Percentiles rank a stretch among this genome's conserved stretches.
These are phyloP conservation scores for Epichloe amarillans DNA, from an alignment of 2,329 filamentous ascomycete genomes.

Conservation along the genomic window DNA sequence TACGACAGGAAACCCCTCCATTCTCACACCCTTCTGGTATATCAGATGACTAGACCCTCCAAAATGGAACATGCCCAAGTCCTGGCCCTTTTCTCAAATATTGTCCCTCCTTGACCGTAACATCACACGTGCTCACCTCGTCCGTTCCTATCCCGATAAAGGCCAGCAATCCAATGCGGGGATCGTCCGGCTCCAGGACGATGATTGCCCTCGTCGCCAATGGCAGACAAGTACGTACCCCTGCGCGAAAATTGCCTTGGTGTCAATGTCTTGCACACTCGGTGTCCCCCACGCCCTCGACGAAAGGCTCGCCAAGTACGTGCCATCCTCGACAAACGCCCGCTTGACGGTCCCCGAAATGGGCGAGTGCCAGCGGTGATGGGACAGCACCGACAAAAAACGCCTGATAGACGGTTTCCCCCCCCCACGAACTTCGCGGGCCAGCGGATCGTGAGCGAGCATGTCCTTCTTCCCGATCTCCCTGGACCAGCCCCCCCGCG, in stretches of 20 bases:
- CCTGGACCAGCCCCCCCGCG: too few relatives aligned
- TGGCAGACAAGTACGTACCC: slow-evolving; percentile 53
- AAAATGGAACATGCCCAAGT: slow-evolving; percentile 70
- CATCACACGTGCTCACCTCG: slow-evolving; percentile 61
- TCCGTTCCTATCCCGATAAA: slow-evolving; percentile 65
- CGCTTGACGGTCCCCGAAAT: slow-evolving; percentile 47
- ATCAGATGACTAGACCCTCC: slow-evolving; percentile 59
- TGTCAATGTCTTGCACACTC: slow-evolving; percentile 21
- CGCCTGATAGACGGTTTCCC: slow-evolving; percentile 57
- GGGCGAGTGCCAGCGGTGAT: slow-evolving; percentile 63
- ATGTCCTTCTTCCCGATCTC: too few relatives aligned
- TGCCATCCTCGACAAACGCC: slow-evolving; percentile 46
- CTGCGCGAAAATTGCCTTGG: slow-evolving; percentile 36
- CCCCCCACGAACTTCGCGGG: slow-evolving; percentile 45
- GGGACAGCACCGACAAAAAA: slow-evolving; percentile 52
- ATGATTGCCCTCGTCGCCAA: slow-evolving; percentile 61
- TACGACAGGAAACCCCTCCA: slow-evolving; percentile 26
- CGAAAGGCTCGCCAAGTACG: slow-evolving; percentile 50
- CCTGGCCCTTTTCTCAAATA: slow-evolving; percentile 56
- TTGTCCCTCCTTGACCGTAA: slow-evolving; percentile 54
- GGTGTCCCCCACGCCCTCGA: slow-evolving; percentile 20
- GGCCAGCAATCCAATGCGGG: slow-evolving; percentile 52
- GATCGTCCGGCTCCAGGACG: slow-evolving; percentile 57
- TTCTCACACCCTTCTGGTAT: slow-evolving; percentile 43
- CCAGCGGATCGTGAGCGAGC: slow-evolving; percentile 41